Conservation (phyloP, 257 asterid species). For the Solanum dulcamara region DNA sequence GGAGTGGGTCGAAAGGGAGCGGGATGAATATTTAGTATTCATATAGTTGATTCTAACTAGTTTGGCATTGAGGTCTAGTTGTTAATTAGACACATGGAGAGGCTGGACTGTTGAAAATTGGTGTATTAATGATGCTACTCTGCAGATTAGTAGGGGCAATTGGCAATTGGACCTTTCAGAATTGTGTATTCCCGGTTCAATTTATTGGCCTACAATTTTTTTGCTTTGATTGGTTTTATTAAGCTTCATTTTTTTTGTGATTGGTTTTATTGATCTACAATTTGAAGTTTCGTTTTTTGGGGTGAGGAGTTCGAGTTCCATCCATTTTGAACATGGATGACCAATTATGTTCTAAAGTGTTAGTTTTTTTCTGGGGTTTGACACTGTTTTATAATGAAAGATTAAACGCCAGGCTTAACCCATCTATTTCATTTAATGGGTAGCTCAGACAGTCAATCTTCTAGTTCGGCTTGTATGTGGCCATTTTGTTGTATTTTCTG, state of each 20-base stretch:
- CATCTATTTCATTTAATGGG: background rate
- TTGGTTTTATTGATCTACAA: background rate
- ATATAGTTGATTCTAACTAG: background rate
- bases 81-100: background rate
- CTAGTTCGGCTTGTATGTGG: background rate
- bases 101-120: background rate
- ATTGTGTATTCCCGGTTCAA: too few species aligned
- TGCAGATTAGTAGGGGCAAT: background rate
- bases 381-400: background rate
- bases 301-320: background rate
- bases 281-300: background rate
- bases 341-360: background rate
- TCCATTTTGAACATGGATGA: background rate
- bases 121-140: background rate
- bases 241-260: too few species aligned
- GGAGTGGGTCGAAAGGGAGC: background rate
- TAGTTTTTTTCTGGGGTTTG: background rate
- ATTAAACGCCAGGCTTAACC: background rate
- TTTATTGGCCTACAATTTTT: too few species aligned
- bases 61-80: background rate
- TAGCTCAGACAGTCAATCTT: background rate
- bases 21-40: background rate
- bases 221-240: too few species aligned
- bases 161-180: background rate
- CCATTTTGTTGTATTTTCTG: background rate